These are phyloP conservation scores for Megacollybia marginata DNA, from an alignment of 768 basidiomycete species.

Conservation along the genomic window DNA sequence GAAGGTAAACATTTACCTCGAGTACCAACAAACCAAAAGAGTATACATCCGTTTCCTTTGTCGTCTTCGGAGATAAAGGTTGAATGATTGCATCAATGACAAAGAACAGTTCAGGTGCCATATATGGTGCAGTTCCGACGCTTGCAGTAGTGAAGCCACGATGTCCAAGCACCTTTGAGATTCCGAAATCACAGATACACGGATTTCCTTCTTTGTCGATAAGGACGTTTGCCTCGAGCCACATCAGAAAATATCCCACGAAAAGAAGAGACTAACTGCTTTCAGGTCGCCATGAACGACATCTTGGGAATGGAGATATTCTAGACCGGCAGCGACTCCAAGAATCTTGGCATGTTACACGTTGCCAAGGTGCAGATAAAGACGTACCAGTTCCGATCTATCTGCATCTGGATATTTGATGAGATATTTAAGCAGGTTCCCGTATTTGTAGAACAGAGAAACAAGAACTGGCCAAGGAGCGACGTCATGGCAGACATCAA, in stretches of 20 bases:
- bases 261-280: conserved; percentile 6
- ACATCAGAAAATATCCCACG: background rate
- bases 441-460: conserved; percentile 7
- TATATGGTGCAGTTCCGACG: conserved; percentile 10
- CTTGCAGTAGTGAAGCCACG: conserved; percentile 6
- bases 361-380: background rate
- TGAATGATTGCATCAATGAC: background rate
- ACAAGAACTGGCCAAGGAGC: conserved; percentile 6
- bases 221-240: conserved; percentile 13
- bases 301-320: conserved; percentile 12
- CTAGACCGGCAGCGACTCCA: conserved; percentile 12
- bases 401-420: background rate
- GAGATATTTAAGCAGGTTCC: conserved; percentile 5
- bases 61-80: background rate
- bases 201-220: conserved; percentile 10
- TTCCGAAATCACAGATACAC: conserved; percentile 16
- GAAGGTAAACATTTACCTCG: background rate
- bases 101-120: conserved; percentile 13
- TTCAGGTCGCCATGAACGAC: conserved; percentile 18
- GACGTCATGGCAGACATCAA: conserved; percentile 6
- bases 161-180: conserved; percentile 7
- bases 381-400: conserved; percentile 2
- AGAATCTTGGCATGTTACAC: conserved; percentile 5
- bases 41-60: conserved; percentile 10
- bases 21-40: conserved; percentile 9